Base-by-base conservation (phyloP, 2,329 filamentous ascomycete genomes). In the Calonectria multiphialidica region DNA sequence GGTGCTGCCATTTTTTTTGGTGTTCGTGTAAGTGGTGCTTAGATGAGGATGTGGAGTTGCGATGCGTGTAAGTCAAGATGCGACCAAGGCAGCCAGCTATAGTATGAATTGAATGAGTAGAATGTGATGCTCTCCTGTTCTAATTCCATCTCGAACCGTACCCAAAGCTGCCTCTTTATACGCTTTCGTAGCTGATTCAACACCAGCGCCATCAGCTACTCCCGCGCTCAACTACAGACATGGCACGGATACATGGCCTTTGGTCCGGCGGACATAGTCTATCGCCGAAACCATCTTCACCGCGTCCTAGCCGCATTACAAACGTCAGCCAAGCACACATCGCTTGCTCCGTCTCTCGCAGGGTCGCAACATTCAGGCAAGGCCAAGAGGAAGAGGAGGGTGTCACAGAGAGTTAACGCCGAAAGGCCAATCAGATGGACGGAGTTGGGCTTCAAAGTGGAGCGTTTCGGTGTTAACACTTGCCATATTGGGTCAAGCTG, bases 1-100 rank as follows among this genome's bases (percentile, higher is more conserved):
- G 72, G 61, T 50, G 73, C 64, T 18, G 44, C 59, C 68, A 72
- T 75, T 30, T 35, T 75, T 30, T 35, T 49, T 62, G 8, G 10
- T 30, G n/a, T 66, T 42, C 28, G 47, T 57, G 37, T 28, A 45
- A 40, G 35, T 66, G 44, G 7, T 49, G 25, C 15, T 50, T 37
- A 8, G 28, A 30, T 30, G 28, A 30, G 28, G 8, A 8, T 30
- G 28, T 30, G 28, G 40, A 40, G 42, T 30, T 55, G 59, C 18
- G 18, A 35, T 40, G 33, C 23, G 53, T 59, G 33, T 25, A 59
- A 59, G 53, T 59, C 33, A 40, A 40, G 35, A 59, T 37, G 21
- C 8, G 16, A 16, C 18, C 9, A 5, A 15, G 13, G 21, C 33
- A 37, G 9, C 25, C 33, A 37, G 9, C 25, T 4, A 13, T 40